These are phyloP conservation scores for Aristolochia contorta DNA, from an alignment of 164 flowering plant genomes.

Conservation along the genomic window DNA sequence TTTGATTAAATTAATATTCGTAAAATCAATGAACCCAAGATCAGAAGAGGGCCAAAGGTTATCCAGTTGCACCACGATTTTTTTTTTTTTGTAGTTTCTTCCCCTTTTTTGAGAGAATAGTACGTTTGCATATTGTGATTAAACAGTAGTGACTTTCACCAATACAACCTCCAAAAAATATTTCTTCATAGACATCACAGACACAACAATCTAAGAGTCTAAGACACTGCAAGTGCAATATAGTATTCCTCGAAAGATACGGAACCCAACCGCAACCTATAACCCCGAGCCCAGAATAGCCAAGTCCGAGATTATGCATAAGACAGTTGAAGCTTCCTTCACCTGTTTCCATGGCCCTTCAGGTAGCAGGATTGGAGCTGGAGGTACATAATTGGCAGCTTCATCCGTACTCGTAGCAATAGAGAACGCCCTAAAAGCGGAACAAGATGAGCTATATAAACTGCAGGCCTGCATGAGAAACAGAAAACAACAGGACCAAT, in stretches of 20 bases:
- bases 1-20: too few species aligned
- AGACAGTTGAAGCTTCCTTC: background rate
- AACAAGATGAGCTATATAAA: constrained; percentile 13
- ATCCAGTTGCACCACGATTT: too few species aligned
- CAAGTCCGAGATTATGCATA: too few species aligned
- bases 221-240: too few species aligned
- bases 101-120: too few species aligned
- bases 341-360: constrained; percentile 93
- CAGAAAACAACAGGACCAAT: background rate
- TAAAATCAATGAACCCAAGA: too few species aligned
- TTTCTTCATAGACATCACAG: background rate
- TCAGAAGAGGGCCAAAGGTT: too few species aligned
- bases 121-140: background rate
- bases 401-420: constrained; percentile 23
- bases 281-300: too few species aligned
- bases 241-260: too few species aligned
- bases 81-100: too few species aligned
- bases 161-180: background rate
- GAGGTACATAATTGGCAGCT: constrained; percentile 44
- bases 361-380: constrained; percentile 80
- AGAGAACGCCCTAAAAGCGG: constrained; percentile 20
- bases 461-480: constrained; percentile 18
- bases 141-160: background rate
- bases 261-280: too few species aligned
- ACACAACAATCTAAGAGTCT: background rate